Evolutionary conservation across 2,329 filamentous ascomycete genomes (phyloP).

Genomic region (Talaromyces marneffei): DNA sequence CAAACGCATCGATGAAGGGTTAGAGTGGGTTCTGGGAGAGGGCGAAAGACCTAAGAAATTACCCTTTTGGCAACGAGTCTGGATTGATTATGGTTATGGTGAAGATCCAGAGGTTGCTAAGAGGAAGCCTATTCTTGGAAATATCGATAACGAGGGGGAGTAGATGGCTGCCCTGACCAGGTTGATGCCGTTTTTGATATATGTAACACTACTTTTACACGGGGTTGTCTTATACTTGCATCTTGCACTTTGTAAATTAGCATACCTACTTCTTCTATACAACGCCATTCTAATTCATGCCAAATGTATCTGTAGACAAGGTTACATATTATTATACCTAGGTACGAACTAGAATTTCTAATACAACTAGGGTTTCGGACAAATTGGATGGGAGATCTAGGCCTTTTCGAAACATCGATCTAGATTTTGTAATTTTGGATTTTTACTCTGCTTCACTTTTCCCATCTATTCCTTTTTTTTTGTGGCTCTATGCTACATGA

Average conservation of each 20-base stretch:
- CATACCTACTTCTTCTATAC: conserved; percentile 16
- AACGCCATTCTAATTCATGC: conserved; percentile 12
- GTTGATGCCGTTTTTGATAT: conserved; percentile 4
- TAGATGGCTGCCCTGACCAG: conserved; percentile 11
- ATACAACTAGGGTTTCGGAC: conserved; percentile 18
- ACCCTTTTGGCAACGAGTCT: conserved; percentile 34
- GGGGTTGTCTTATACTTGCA: conserved; percentile 4
- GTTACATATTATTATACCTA: conserved; percentile 21
- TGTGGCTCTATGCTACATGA: conserved; percentile 6
- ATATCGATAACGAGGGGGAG: conserved; percentile 30
- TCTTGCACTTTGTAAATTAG: conserved; percentile 21
- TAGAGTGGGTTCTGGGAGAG: conserved; percentile 66
- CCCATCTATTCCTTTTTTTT: conserved; percentile 1
- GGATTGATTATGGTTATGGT: conserved; percentile 38
- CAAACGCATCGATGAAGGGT: conserved; percentile 55
- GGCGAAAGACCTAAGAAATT: conserved; percentile 30
- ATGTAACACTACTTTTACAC: conserved; percentile 11
- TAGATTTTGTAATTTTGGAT: neutral
- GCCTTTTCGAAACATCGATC: conserved; percentile 14
- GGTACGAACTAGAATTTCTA: conserved; percentile 9
- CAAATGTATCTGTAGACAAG: conserved; percentile 17
- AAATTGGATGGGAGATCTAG: conserved; percentile 15
- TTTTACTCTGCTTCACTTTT: neutral
- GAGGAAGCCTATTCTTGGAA: conserved; percentile 37
- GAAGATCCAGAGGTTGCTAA: conserved; percentile 35